A percentile compares a stretch with the other conserved stretches of the same genome.
Conservation (phyloP, 495 filamentous ascomycete genomes). For the Penicillium pulvis region DNA sequence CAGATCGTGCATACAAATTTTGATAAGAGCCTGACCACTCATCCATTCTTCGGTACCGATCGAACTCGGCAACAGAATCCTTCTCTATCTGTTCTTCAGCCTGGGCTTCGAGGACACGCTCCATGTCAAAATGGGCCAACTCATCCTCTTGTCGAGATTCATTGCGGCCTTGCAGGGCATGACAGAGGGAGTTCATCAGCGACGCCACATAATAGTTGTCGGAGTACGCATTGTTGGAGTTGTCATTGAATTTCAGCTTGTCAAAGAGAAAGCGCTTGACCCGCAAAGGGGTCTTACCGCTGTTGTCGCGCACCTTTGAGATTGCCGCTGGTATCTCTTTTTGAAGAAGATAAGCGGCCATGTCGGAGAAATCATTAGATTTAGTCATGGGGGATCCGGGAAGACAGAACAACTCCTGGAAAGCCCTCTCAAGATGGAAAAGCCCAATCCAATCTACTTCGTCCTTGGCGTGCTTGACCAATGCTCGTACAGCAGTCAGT, state of each 20-base stretch:
- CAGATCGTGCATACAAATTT: conserved; percentile 83
- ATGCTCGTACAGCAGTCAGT: conserved; percentile 70
- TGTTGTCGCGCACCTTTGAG: conserved; percentile 71
- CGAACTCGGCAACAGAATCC: conserved; percentile 78
- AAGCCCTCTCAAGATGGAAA: conserved; percentile 80
- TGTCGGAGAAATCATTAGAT: conserved; percentile 88
- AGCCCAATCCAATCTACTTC: conserved; percentile 76
- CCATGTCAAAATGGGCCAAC: conserved; percentile 50
- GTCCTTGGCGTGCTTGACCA: conserved; percentile 71
- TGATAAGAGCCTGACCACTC: conserved; percentile 92
- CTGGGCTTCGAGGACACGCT: conserved; percentile 51
- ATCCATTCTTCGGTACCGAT: conserved; percentile 87
- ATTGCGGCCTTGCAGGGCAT: conserved; percentile 65
- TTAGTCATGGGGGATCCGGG: conserved; percentile 69
- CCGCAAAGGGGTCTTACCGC: conserved; percentile 71
- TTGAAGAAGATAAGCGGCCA: conserved; percentile 78
- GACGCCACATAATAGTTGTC: conserved; percentile 85
- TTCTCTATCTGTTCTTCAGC: conserved; percentile 66
- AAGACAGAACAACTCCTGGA: conserved; percentile 86
- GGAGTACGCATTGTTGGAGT: conserved; percentile 81
- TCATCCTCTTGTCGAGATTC: conserved; percentile 43
- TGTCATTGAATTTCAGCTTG: conserved; percentile 90
- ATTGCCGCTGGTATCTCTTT: conserved; percentile 78
- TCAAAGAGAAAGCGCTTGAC: conserved; percentile 83
- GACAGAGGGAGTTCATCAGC: conserved; percentile 76